phyloP scores from a whole-genome alignment of 2,329 filamentous ascomycete species.

The Thielaviopsis euricoi region DNA sequence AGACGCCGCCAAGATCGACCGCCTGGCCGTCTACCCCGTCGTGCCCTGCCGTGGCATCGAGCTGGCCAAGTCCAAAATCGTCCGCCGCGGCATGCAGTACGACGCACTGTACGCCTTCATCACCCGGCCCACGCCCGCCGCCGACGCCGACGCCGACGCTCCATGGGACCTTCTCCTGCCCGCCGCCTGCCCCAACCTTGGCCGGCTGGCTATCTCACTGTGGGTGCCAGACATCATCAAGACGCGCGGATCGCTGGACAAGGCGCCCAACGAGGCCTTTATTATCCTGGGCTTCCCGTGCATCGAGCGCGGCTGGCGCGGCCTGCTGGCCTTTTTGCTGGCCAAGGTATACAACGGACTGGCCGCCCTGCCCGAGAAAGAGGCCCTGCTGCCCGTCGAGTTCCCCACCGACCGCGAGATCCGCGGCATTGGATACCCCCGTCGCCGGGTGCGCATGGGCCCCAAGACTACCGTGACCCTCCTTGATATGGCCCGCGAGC shows the following conservation, averaged over 20 bases:
- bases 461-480: constrained; percentile 36
- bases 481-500: constrained; percentile 39
- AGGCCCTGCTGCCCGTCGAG: constrained; percentile 50
- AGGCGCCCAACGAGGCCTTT: constrained; percentile 30
- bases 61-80: constrained; percentile 44
- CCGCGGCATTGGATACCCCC: constrained; percentile 38
- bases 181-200: constrained; percentile 26
- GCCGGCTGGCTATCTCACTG: constrained; percentile 49
- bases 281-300: constrained; percentile 52
- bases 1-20: constrained; percentile 29
- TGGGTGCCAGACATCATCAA: constrained; percentile 52
- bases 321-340: constrained; percentile 30
- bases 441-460: constrained; percentile 49
- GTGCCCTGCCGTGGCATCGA: constrained; percentile 71
- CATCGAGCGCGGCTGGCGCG: constrained; percentile 23
- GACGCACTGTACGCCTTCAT: constrained; percentile 77
- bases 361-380: constrained; percentile 38
- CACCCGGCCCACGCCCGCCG: constrained; percentile 33
- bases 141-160: constrained; percentile 19
- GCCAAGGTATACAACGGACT: constrained; percentile 35
- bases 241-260: constrained; percentile 29
- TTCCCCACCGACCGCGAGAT: constrained; percentile 42
- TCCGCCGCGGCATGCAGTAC: constrained; percentile 55
- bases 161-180: constrained; percentile 4
- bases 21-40: constrained; percentile 61